Evolutionary conservation across 1,139 yeast genomes (phyloP).

Genomic region (Hansenula lynferdii): DNA sequence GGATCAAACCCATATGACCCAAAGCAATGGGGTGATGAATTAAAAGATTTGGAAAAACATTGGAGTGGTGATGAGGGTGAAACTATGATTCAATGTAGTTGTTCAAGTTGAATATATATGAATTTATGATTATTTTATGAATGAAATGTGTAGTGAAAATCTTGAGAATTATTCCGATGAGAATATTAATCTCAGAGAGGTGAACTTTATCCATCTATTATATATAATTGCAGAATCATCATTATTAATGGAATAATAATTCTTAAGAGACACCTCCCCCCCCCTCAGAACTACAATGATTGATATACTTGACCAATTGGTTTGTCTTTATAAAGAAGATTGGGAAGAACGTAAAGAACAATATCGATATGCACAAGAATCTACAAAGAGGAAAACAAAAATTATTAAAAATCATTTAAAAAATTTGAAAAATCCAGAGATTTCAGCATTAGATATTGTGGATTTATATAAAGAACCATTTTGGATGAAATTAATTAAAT

Average conservation of each 20-base stretch:
- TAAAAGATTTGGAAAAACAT: slow-evolving; percentile 47
- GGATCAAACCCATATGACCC: slow-evolving; percentile 56
- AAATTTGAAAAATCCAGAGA: too few species aligned
- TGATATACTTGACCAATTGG: background rate
- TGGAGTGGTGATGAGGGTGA: slow-evolving; percentile 49
- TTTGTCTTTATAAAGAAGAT: background rate
- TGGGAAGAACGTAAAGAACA: background rate
- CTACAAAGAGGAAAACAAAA: too few species aligned
- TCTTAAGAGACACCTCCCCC: too few species aligned
- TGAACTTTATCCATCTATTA: too few species aligned
- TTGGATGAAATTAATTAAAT: background rate
- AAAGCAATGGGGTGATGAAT: slow-evolving; percentile 57
- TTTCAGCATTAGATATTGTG: background rate
- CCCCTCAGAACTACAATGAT: too few species aligned
- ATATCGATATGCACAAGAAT: background rate
- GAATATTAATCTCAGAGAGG: too few species aligned
- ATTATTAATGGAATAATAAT: too few species aligned
- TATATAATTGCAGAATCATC: too few species aligned
- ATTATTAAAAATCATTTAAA: too few species aligned
- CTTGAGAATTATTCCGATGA: background rate
- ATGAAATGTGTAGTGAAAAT: too few species aligned
- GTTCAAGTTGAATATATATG: slow-evolving; percentile 43
- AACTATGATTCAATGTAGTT: slow-evolving; percentile 61
- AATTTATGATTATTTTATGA: too few species aligned
- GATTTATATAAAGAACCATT: background rate